Evolutionary conservation across 225 moss, liverwort and hornwort genomes (phyloP).

Genomic region (Climacium dendroides): DNA sequence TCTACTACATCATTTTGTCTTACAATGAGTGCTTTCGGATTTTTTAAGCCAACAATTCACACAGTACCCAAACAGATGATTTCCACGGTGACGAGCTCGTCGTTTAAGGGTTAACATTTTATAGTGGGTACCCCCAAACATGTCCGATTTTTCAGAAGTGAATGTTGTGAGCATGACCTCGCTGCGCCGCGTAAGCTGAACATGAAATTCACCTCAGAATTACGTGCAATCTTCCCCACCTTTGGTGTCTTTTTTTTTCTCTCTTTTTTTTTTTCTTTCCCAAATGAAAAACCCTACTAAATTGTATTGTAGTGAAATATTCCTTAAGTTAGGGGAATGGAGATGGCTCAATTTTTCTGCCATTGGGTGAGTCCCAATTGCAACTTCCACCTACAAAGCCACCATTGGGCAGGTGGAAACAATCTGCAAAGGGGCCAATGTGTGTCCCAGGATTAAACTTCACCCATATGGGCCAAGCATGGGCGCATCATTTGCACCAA

Average conservation of each 20-base stretch:
- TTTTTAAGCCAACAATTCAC: no score
- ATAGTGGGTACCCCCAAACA: not conserved
- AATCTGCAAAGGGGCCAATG: not conserved
- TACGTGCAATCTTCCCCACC: no score
- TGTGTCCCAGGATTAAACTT: not conserved
- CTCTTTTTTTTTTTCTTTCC: no score
- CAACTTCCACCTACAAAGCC: not conserved
- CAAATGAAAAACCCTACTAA: no score
- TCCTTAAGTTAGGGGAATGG: not conserved
- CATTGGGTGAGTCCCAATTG: not conserved
- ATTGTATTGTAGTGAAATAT: not conserved
- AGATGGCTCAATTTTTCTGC: not conserved
- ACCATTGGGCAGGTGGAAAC: not conserved
- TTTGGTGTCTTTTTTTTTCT: no score
- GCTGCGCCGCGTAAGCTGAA: no score
- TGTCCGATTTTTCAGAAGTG: not conserved
- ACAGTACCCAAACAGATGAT: no score
- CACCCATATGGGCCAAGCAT: not conserved
- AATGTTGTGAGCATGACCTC: no score
- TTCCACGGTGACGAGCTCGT: no score
- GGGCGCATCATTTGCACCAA: not conserved
- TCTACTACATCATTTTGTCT: no score
- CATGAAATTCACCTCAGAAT: not conserved
- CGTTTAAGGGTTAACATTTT: no score
- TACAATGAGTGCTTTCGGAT: no score